Conservation (phyloP, 2,329 filamentous ascomycete genomes). For the Epichloe typhina region DNA sequence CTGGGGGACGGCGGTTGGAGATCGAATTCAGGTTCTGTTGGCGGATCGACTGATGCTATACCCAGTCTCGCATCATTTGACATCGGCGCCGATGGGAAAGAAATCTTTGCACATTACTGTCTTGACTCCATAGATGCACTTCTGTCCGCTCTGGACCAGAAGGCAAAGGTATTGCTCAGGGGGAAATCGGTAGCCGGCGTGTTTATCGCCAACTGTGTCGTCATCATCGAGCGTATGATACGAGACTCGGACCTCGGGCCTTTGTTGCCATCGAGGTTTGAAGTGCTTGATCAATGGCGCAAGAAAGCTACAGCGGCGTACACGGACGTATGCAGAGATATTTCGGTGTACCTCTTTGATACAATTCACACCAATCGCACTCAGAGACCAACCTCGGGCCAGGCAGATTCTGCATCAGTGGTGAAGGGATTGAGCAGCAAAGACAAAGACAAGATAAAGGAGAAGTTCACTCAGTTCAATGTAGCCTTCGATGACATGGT, state of each 20-base stretch:
- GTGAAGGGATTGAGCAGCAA: conserved; percentile 75
- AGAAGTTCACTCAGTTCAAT: conserved; percentile 92
- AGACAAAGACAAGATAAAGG: conserved; percentile 91
- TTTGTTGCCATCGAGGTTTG: conserved; percentile 54
- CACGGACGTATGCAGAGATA: conserved; percentile 76
- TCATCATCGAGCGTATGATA: conserved; percentile 74
- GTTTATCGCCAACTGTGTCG: conserved; percentile 80
- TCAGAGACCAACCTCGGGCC: conserved; percentile 58
- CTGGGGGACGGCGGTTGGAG: conserved; percentile 89
- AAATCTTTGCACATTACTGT: conserved; percentile 83
- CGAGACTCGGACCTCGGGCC: conserved; percentile 63
- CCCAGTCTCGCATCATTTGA: conserved; percentile 71
- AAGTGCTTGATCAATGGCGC: conserved; percentile 66
- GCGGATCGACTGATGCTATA: conserved; percentile 48
- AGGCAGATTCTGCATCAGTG: conserved; percentile 67
- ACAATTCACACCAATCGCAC: conserved; percentile 78
- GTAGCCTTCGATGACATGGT: conserved; percentile 81
- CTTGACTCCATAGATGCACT: conserved; percentile 77
- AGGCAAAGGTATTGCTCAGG: conserved; percentile 59
- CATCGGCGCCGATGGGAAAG: conserved; percentile 73
- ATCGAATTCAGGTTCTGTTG: conserved; percentile 33
- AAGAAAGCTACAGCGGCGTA: conserved; percentile 78
- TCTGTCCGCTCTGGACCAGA: conserved; percentile 61
- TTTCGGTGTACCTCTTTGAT: conserved; percentile 73
- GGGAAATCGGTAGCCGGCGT: conserved; percentile 70